Evolutionary conservation across 306 rosid genomes (phyloP).

Genomic region (Nissolia schottii): DNA sequence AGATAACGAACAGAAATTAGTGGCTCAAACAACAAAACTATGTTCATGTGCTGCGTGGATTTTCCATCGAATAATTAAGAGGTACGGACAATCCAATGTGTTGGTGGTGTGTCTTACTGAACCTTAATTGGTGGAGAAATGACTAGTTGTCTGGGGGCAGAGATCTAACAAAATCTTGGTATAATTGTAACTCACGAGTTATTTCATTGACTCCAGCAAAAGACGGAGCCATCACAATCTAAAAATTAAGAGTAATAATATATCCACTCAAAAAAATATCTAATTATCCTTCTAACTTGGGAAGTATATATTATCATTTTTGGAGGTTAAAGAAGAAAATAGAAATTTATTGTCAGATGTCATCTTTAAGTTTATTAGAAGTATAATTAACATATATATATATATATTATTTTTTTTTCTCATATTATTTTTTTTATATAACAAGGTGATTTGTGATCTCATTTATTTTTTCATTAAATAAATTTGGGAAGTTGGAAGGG

Average conservation of each 20-base stretch:
- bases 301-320: too few species aligned
- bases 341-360: too few species aligned
- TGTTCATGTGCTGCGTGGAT: conserved; percentile 18
- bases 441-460: too few species aligned
- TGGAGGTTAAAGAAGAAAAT: too few species aligned
- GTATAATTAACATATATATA: too few species aligned
- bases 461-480: too few species aligned
- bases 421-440: too few species aligned
- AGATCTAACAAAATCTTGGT: conserved; percentile 29
- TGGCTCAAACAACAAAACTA: conserved; percentile 20
- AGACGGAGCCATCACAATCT: neutral
- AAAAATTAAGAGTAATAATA: neutral
- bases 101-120: neutral
- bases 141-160: neutral
- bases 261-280: too few species aligned
- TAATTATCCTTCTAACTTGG: too few species aligned
- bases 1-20: conserved; percentile 6
- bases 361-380: too few species aligned
- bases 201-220: neutral
- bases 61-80: conserved; percentile 24
- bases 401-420: too few species aligned
- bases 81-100: neutral
- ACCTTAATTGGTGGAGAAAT: neutral
- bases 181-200: neutral
- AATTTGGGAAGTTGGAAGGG: neutral